Base-by-base conservation (phyloP, 1,139 yeast genomes). In the Yamadazyma conglobata region DNA sequence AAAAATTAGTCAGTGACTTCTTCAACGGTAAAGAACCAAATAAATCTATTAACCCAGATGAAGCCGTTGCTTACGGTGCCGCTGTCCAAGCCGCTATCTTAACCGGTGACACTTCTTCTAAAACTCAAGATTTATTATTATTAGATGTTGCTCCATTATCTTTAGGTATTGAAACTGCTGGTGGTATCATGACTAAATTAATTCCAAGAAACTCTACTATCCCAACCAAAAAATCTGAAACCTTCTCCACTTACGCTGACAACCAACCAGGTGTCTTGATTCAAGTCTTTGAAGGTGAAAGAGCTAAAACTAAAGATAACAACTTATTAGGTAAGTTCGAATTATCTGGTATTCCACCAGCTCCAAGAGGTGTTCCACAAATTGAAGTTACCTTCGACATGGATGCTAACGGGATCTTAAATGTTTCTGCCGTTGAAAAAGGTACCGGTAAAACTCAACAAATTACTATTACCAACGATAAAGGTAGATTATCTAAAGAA, bases 211-310 rank as follows among this genome's bases (percentile, higher is more conserved):
- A 91, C 91, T 85, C 97, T 65, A 89, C 98, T 61, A 96, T 91
- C 53, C 98, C 98, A 72, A 91, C 97, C 69, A 85, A 89, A 73
- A 91, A 91, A 88, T 85, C 96, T 77, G 86, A 96, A 80, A 91
- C 97, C 58, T 91, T 91, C 94, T 89, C 98, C 73, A 91, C 98
- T 60, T 96, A 86, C 63, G 96, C 86, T 63, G 98, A 91, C 82
- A 91, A 87, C 82, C 98, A 91, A 77, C 89, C 97, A 67, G 87
- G 96, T 56, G 98, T 91, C 55, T 95, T 87, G 70, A 89, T 91
- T 96, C 98, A 96, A 71, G 97, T 91, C 47, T 91, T 89, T 89
- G 97, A 91, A 76, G 98, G 98, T 83, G 98, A 91, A 78, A 95
- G 98, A 80, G 96, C 88, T 64, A 91, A 89, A 95, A 89, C 97